Percentiles rank a stretch among this genome's conserved stretches.
phyloP scores from a whole-genome alignment of 1,139 yeast species.

The Nakaseomyces uthaithaninus region DNA sequence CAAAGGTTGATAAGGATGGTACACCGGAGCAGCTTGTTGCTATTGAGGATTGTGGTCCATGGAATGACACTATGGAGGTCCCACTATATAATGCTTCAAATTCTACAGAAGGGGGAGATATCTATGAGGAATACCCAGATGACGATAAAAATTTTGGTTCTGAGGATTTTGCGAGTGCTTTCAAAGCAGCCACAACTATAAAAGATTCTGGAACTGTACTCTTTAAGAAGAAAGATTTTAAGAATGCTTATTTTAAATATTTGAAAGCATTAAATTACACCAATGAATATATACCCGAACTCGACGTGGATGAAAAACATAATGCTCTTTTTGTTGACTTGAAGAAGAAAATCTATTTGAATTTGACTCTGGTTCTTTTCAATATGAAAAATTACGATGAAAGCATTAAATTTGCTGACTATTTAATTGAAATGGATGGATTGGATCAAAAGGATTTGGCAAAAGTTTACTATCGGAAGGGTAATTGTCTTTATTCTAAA shows the following conservation, averaged over 20 bases:
- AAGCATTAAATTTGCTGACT: conserved; percentile 47
- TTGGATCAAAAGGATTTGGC: conserved; percentile 42
- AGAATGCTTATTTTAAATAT: conserved; percentile 53
- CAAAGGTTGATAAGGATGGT: conserved; percentile 42
- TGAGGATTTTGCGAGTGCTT: conserved; percentile 48
- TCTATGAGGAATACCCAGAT: conserved; percentile 68
- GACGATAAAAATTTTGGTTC: conserved; percentile 53
- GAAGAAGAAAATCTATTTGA: conserved; percentile 55
- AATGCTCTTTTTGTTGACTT: conserved; percentile 43
- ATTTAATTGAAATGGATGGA: conserved; percentile 43
- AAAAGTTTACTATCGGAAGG: conserved; percentile 57
- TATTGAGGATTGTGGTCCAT: conserved; percentile 58
- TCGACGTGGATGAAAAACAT: conserved; percentile 52
- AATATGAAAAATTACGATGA: conserved; percentile 41
- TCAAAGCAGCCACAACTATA: conserved; percentile 43
- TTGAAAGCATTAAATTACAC: conserved; percentile 56
- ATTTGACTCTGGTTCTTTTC: conserved; percentile 46
- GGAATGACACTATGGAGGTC: conserved; percentile 45
- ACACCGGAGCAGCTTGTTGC: conserved; percentile 38
- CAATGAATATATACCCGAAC: conserved; percentile 64
- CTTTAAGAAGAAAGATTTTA: conserved; percentile 44
- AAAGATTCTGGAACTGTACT: conserved; percentile 59
- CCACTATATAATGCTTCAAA: conserved; percentile 60
- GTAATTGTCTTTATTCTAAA: conserved; percentile 40
- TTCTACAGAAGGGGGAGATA: conserved; percentile 55